Percentiles rank a stretch among this genome's conserved stretches.
Conservation (phyloP, 495 filamentous ascomycete genomes). For the Podospora pseudopauciseta region DNA sequence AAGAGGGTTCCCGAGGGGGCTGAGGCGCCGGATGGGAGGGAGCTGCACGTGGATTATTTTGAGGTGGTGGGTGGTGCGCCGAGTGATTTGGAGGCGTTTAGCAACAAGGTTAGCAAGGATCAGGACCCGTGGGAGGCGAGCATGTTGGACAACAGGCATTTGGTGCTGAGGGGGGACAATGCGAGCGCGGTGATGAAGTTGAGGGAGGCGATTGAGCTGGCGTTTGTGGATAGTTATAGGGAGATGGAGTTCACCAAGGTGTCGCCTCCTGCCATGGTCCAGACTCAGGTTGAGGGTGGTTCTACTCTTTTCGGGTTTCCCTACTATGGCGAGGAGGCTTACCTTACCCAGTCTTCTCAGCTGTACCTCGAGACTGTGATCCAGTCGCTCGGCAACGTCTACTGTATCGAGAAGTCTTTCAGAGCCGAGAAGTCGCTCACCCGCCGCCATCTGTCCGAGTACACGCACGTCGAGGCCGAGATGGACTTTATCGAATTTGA, state of each 20-base stretch:
- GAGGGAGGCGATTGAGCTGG: conserved; percentile 74
- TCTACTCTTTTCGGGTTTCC: conserved; percentile 89
- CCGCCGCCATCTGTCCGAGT: conserved; percentile 90
- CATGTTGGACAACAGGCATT: conserved; percentile 86
- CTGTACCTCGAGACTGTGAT: conserved; percentile 96
- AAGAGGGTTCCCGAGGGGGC: conserved; percentile 72
- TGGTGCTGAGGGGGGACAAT: conserved; percentile 85
- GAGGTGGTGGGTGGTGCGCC: conserved; percentile 73
- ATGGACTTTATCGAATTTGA: conserved; percentile 93
- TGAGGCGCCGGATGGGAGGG: conserved; percentile 79
- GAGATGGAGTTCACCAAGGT: conserved; percentile 80
- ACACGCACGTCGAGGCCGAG: conserved; percentile 96
- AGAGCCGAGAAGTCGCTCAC: conserved; percentile 95
- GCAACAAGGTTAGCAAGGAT: conserved; percentile 78
- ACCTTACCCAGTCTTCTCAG: conserved; percentile 95
- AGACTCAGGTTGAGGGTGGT: conserved; percentile 97
- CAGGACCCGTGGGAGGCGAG: conserved; percentile 66
- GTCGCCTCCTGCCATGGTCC: conserved; percentile 92
- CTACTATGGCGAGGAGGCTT: conserved; percentile 93
- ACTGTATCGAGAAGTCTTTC: conserved; percentile 98
- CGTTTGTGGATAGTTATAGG: conserved; percentile 78
- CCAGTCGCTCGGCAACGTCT: conserved; percentile 87
- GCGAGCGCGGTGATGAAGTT: conserved; percentile 90
- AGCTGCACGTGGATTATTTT: conserved; percentile 93
- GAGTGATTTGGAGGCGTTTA: conserved; percentile 88